Conservation (phyloP, 2,329 filamentous ascomycete species). For the Curvularia eragrostidis region DNA sequence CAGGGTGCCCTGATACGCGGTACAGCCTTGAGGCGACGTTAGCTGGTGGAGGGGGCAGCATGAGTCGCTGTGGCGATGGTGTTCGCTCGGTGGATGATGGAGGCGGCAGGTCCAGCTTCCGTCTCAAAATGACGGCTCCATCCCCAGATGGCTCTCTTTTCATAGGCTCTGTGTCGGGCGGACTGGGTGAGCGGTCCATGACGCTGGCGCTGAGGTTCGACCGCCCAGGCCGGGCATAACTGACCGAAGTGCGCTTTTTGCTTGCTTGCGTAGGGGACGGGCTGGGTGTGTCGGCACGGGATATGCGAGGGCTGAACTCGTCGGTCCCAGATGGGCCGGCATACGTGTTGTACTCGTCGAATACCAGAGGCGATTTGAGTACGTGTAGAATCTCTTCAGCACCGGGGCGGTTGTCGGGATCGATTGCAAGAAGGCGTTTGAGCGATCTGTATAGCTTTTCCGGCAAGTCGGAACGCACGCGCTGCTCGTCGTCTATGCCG, state of each 20-base stretch:
- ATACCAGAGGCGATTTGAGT: slow-evolving; percentile 70
- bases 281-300: slow-evolving; percentile 53
- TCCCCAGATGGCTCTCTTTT: slow-evolving; percentile 35
- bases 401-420: slow-evolving; percentile 78
- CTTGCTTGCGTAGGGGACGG: slow-evolving; percentile 36
- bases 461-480: slow-evolving; percentile 81
- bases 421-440: slow-evolving; percentile 77
- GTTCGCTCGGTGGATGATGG: slow-evolving; percentile 26
- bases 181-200: slow-evolving; percentile 46
- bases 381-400: slow-evolving; percentile 83
- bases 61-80: slow-evolving; percentile 36
- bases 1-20: slow-evolving; percentile 40
- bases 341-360: slow-evolving; percentile 55
- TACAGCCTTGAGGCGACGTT: slow-evolving; percentile 11
- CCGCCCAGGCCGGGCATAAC: slow-evolving; percentile 40
- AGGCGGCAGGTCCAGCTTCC: slow-evolving; percentile 38
- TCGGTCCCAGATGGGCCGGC: slow-evolving; percentile 43
- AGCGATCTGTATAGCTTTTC: slow-evolving; percentile 85
- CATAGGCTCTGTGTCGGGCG: slow-evolving; percentile 27
- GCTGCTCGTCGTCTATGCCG: slow-evolving; percentile 80
- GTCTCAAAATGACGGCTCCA: slow-evolving; percentile 39
- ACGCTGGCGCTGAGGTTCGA: slow-evolving; percentile 45
- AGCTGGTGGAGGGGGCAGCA: slow-evolving; percentile 43
- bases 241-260: slow-evolving; percentile 33
- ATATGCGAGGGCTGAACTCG: slow-evolving; percentile 52